Conservation (phyloP, 805 yeast genomes). For the Middelhovenomyces tepae region DNA sequence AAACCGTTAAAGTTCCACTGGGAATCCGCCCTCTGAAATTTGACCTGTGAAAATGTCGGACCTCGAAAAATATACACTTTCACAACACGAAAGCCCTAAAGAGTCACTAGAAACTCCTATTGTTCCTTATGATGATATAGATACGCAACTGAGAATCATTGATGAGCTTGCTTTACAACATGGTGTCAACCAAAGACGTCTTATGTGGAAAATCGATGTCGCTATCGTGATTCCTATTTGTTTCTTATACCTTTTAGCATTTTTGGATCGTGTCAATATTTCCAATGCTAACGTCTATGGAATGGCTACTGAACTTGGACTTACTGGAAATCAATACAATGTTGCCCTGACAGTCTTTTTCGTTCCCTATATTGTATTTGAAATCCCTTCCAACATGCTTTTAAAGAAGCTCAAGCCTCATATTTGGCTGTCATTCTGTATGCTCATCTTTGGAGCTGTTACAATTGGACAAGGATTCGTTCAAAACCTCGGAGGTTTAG, state of each 20-base stretch:
- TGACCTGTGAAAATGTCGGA: too few species aligned
- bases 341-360: constrained; percentile 61
- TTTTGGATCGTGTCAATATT: constrained; percentile 74
- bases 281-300: constrained; percentile 75
- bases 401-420: constrained; percentile 56
- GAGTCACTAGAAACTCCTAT: too few species aligned
- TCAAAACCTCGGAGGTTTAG: constrained; percentile 47
- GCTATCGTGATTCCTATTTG: constrained; percentile 74
- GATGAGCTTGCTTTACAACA: constrained; percentile 33
- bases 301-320: constrained; percentile 43
- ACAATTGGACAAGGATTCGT: constrained; percentile 61
- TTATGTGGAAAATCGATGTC: constrained; percentile 58
- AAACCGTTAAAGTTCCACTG: too few species aligned
- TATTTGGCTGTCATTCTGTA: constrained; percentile 50
- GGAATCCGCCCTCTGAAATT: too few species aligned
- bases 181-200: constrained; percentile 44
- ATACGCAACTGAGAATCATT: too few species aligned
- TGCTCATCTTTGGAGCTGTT: constrained; percentile 54
- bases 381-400: constrained; percentile 53
- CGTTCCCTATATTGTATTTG: constrained; percentile 58
- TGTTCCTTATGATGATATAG: too few species aligned
- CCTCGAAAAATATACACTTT: too few species aligned
- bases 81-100: too few species aligned
- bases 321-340: constrained; percentile 53
- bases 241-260: constrained; percentile 63